These are phyloP conservation scores for Starmerella kuoi DNA, from an alignment of 805 yeast genomes.

Conservation along the genomic window DNA sequence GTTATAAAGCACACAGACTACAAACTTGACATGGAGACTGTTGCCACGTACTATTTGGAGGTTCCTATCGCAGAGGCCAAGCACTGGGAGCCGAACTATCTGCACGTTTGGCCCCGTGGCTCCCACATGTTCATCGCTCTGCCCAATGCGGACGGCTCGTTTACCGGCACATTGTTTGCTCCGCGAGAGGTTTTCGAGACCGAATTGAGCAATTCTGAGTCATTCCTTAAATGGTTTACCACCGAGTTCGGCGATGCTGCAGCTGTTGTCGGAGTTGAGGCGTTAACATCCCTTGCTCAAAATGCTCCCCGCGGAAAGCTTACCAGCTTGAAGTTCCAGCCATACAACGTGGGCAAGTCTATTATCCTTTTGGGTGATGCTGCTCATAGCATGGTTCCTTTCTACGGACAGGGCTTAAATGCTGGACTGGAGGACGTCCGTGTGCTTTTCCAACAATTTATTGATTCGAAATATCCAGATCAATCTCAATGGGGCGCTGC, in stretches of 20 bases:
- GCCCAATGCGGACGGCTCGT: slow-evolving; percentile 74
- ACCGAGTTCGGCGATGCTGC: slow-evolving; percentile 64
- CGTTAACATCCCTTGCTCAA: slow-evolving; percentile 37
- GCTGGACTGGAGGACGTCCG: slow-evolving; percentile 89
- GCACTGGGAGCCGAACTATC: slow-evolving; percentile 40
- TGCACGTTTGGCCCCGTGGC: slow-evolving; percentile 88
- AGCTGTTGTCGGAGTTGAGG: slow-evolving; percentile 48
- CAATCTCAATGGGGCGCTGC: slow-evolving; percentile 32
- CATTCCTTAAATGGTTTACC: slow-evolving; percentile 43
- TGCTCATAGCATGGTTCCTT: slow-evolving; percentile 96
- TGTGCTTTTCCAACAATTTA: slow-evolving; percentile 39
- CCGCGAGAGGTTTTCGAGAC: slow-evolving; percentile 58
- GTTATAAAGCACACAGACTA: slow-evolving; percentile 55
- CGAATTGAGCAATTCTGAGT: slow-evolving; percentile 26
- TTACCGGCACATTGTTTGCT: slow-evolving; percentile 80
- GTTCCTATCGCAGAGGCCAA: slow-evolving; percentile 50
- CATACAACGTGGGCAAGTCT: slow-evolving; percentile 53
- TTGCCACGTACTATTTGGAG: slow-evolving; percentile 76
- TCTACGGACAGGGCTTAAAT: slow-evolving; percentile 94
- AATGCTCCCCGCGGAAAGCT: slow-evolving; percentile 66
- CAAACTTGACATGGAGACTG: slow-evolving; percentile 63
- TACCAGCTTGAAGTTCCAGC: slow-evolving; percentile 55
- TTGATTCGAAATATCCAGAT: slow-evolving; percentile 27
- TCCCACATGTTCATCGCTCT: slow-evolving; percentile 81
- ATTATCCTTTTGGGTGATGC: slow-evolving; percentile 79